Evolutionary conservation across 2,329 filamentous ascomycete genomes (phyloP).

Genomic region (Xylaria multiplex): DNA sequence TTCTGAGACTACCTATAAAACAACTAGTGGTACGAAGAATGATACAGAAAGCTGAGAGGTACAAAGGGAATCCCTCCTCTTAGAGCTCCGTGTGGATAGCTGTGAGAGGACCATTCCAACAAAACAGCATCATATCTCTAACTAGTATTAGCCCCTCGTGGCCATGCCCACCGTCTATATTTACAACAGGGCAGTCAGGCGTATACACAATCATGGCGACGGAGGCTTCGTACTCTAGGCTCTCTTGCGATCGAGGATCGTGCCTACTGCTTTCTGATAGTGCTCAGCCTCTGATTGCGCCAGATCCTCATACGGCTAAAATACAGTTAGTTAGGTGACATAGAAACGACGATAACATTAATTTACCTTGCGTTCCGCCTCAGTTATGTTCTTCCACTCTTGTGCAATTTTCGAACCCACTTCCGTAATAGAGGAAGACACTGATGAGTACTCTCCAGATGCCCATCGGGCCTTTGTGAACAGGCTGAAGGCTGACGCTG

Average conservation of each 20-base stretch:
- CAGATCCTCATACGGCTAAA: conserved; percentile 52
- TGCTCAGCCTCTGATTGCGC: conserved; percentile 45
- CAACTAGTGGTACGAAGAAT: conserved; percentile 11
- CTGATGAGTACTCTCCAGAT: conserved; percentile 42
- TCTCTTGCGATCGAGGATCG: conserved; percentile 38
- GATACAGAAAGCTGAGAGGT: conserved; percentile 5
- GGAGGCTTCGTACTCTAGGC: background rate
- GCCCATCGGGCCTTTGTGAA: conserved; percentile 55
- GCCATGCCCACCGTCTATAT: background rate
- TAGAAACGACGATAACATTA: background rate
- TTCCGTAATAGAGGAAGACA: conserved; percentile 29
- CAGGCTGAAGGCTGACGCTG: conserved; percentile 48
- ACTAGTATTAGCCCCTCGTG: background rate
- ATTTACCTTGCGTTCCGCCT: conserved; percentile 56
- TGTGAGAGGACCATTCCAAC: background rate
- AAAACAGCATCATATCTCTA: background rate
- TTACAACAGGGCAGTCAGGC: background rate
- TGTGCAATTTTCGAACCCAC: conserved; percentile 42
- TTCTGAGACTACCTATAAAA: conserved; percentile 18
- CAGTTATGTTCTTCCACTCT: conserved; percentile 58
- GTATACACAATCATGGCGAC: conserved; percentile 21
- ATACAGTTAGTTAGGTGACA: conserved; percentile 36
- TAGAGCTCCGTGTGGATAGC: conserved; percentile 22
- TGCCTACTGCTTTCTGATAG: conserved; percentile 47
- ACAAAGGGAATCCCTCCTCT: conserved; percentile 20